These are phyloP conservation scores for Populus deltoides DNA, from an alignment of 345 rosid genomes.

Conservation along the genomic window DNA sequence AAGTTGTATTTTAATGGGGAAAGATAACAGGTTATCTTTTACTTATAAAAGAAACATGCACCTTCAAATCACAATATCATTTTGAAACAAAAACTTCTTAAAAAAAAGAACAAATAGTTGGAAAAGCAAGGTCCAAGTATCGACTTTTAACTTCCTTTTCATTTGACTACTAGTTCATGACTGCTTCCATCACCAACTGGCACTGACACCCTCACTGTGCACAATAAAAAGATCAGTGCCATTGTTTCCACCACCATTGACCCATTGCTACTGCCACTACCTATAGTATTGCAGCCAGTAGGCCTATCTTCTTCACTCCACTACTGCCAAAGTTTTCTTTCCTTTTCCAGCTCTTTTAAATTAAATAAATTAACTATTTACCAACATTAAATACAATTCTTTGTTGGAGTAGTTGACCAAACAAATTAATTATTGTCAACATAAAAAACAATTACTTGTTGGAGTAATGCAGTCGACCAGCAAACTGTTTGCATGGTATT, in stretches of 20 bases:
- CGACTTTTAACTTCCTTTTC: no score
- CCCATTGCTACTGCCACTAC: neutral
- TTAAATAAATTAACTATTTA: neutral
- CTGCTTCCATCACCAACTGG: neutral
- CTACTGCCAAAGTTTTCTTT: neutral
- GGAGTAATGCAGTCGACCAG: neutral
- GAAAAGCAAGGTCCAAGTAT: no score
- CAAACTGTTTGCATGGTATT: neutral
- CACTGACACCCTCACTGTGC: neutral
- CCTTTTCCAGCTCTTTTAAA: neutral
- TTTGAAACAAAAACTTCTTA: neutral
- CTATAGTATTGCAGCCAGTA: neutral
- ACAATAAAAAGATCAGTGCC: neutral
- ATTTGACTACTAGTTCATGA: no score
- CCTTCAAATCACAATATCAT: neutral
- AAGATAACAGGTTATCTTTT: neutral
- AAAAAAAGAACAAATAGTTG: no score
- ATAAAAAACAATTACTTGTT: neutral
- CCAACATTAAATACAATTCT: neutral
- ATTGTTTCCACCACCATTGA: neutral
- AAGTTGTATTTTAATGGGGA: neutral
- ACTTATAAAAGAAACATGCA: neutral
- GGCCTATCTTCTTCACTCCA: neutral
- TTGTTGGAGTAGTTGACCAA: neutral
- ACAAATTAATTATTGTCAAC: neutral